Evolutionary conservation across 1,284 basidiomycete species (phyloP).

Genomic region (Ustilago crameri): DNA sequence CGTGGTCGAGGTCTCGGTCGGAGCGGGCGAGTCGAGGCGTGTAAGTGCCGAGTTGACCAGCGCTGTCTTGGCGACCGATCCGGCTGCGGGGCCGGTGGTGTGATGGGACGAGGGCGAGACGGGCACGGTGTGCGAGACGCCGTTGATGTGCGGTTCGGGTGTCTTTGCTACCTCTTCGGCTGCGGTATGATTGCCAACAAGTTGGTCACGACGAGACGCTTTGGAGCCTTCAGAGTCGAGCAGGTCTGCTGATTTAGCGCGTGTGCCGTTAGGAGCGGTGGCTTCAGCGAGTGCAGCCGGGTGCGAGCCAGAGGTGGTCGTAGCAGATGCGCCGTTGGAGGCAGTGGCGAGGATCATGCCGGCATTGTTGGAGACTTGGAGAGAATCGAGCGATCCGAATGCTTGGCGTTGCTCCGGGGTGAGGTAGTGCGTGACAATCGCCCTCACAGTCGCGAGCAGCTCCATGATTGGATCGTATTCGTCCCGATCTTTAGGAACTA

Average conservation of each 20-base stretch:
- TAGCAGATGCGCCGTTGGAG: constrained; percentile 15
- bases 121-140: constrained; percentile 32
- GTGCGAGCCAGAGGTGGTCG: constrained; percentile 17
- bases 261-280: constrained; percentile 11
- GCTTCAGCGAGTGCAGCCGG: constrained; percentile 6
- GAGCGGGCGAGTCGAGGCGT: constrained; percentile 25
- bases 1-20: constrained; percentile 17
- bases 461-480: constrained; percentile 67
- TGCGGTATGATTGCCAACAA: constrained; percentile 5
- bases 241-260: constrained; percentile 43
- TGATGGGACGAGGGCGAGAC: constrained; percentile 31
- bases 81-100: background rate
- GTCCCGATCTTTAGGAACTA: constrained; percentile 61
- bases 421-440: constrained; percentile 59
- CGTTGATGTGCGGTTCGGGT: constrained; percentile 29
- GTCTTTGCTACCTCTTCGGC: constrained; percentile 11
- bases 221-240: constrained; percentile 31
- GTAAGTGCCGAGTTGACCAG: constrained; percentile 23
- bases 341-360: constrained; percentile 48
- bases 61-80: constrained; percentile 17
- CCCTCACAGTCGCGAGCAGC: constrained; percentile 55
- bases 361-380: constrained; percentile 56
- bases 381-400: constrained; percentile 61
- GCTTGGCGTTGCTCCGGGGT: constrained; percentile 38
- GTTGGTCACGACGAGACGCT: constrained; percentile 18